Conservation (phyloP, 345 rosid species). For the Bruguiera parviflora region DNA sequence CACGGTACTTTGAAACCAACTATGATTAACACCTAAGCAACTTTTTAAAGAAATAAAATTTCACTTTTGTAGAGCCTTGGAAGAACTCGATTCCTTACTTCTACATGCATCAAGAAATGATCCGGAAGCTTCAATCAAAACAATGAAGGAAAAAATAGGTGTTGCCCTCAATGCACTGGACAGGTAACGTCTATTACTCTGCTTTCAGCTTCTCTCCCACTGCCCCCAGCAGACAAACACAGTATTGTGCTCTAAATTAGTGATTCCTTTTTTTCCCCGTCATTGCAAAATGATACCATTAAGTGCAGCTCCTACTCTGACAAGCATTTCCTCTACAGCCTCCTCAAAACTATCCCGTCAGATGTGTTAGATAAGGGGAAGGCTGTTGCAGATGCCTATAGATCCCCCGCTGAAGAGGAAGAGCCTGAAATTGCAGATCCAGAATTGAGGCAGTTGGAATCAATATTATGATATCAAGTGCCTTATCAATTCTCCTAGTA, state of each 20-base stretch:
- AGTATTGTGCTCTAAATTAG: too few relatives aligned
- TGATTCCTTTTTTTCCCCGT: not conserved
- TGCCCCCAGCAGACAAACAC: too few relatives aligned
- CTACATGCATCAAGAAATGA: slow-evolving; percentile 76
- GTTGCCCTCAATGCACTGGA: slow-evolving; percentile 55
- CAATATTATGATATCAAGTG: slow-evolving; percentile 41
- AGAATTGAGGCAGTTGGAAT: slow-evolving; percentile 60
- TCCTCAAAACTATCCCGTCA: slow-evolving; percentile 68
- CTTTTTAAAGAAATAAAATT: not conserved
- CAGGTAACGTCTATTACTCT: slow-evolving; percentile 33
- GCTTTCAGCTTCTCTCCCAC: too few relatives aligned
- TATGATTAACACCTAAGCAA: not conserved
- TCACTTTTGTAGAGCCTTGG: slow-evolving; percentile 47
- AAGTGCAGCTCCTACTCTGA: not conserved
- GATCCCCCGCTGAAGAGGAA: slow-evolving; percentile 34
- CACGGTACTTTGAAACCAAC: not conserved
- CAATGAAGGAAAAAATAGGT: slow-evolving; percentile 63
- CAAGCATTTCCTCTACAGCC: slow-evolving; percentile 34
- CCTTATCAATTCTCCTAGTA: not conserved
- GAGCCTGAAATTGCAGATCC: slow-evolving; percentile 44
- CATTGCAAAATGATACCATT: not conserved
- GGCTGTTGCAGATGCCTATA: slow-evolving; percentile 68
- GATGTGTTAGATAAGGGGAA: slow-evolving; percentile 59
- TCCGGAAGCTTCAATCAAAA: slow-evolving; percentile 46
- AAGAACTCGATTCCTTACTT: slow-evolving; percentile 70